Conservation (phyloP, 441 rosid genomes). For the Gossypium davidsonii region DNA sequence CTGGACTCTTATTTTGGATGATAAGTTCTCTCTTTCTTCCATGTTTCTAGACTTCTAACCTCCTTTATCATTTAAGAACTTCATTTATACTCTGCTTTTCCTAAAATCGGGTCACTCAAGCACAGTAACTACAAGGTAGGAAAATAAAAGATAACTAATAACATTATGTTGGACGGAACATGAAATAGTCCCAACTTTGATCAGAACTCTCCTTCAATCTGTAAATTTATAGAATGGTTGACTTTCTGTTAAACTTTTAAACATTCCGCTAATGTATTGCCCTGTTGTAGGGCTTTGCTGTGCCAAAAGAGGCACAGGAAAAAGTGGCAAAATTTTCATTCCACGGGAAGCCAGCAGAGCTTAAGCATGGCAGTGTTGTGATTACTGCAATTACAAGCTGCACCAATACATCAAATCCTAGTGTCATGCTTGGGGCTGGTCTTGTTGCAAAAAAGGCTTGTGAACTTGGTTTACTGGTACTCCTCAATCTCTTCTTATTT, state of each 20-base stretch:
- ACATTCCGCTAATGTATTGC: constrained; percentile 3
- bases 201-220: background rate
- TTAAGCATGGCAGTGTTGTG: constrained; percentile 95
- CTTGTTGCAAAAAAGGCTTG: constrained; percentile 97
- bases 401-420: constrained; percentile 98
- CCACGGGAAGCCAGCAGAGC: constrained; percentile 80
- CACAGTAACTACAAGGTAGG: background rate
- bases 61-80: constrained; percentile 1
- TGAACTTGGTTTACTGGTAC: constrained; percentile 89
- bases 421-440: constrained; percentile 98
- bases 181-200: background rate
- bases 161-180: background rate
- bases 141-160: background rate
- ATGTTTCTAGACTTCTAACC: background rate
- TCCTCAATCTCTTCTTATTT: background rate
- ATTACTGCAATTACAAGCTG: constrained; percentile 99
- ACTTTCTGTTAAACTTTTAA: background rate
- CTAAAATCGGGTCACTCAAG: background rate
- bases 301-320: constrained; percentile 80
- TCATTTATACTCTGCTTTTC: background rate
- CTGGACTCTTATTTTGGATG: background rate
- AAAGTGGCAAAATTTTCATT: constrained; percentile 78
- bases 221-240: background rate
- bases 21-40: background rate
- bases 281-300: constrained; percentile 70